Percentiles rank a stretch among this genome's conserved stretches.
phyloP scores from a whole-genome alignment of 495 filamentous ascomycete genomes.

The Aspergillus cristatus region DNA sequence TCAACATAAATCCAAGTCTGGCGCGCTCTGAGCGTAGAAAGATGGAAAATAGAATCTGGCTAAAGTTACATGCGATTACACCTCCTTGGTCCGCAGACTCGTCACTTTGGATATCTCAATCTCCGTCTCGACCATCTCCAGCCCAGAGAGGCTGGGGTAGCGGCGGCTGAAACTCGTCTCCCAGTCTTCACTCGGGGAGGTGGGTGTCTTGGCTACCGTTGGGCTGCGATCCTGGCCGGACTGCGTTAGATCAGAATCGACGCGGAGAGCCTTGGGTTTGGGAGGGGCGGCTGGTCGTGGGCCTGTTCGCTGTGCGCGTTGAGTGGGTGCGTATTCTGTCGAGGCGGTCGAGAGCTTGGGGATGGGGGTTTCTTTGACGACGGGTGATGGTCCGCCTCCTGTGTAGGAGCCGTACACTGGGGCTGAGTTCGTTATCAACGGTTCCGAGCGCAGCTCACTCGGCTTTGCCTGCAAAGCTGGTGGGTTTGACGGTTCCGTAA shows the following conservation, averaged over 20 bases:
- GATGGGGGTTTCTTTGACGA: constrained; percentile 5
- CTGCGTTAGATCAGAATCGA: constrained; percentile 4
- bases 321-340: constrained; percentile 14
- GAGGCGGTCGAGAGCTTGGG: constrained; percentile 15
- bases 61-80: constrained; percentile 18
- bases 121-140: constrained; percentile 79
- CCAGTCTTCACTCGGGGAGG: constrained; percentile 48
- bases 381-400: not conserved
- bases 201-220: constrained; percentile 13
- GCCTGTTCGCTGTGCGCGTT: constrained; percentile 22
- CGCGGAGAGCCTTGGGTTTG: constrained; percentile 51
- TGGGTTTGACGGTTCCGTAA: constrained; percentile 43
- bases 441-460: constrained; percentile 6
- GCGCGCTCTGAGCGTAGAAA: not conserved
- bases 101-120: constrained; percentile 38
- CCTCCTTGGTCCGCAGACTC: constrained; percentile 33
- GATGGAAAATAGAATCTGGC: constrained; percentile 10
- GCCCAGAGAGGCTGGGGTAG: constrained; percentile 68
- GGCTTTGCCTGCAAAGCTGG: constrained; percentile 36
- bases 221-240: constrained; percentile 13
- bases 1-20: not conserved
- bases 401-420: constrained; percentile 1
- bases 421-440: constrained; percentile 8
- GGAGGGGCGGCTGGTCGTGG: constrained; percentile 45
- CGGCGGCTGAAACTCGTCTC: constrained; percentile 68